phyloP scores from a whole-genome alignment of 1,284 basidiomycete genomes.

The Ceratorhiza oryzae-sativae region DNA sequence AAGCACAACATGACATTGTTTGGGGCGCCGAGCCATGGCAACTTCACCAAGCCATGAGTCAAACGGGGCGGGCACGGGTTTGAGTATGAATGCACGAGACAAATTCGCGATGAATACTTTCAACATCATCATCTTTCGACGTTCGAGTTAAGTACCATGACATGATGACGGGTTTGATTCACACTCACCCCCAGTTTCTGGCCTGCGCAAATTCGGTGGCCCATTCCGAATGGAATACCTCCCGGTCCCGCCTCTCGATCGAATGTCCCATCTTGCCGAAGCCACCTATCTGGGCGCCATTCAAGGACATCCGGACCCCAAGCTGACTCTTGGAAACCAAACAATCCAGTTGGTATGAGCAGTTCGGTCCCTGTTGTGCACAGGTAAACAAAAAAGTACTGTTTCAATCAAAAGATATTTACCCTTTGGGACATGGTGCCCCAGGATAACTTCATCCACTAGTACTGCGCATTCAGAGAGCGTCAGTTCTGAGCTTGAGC shows the following conservation, averaged over 20 bases:
- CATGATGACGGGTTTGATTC: not conserved
- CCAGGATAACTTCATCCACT: slow-evolving; percentile 17
- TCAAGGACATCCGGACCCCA: slow-evolving; percentile 11
- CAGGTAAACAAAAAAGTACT: not conserved
- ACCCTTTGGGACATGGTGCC: slow-evolving; percentile 9
- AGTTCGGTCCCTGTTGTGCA: not conserved
- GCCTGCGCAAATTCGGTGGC: slow-evolving; percentile 11
- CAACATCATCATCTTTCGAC: not conserved
- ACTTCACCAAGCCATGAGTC: not conserved
- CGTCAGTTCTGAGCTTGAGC: not conserved
- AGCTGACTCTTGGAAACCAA: not conserved
- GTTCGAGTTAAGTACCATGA: not conserved
- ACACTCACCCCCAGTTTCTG: slow-evolving; percentile 20
- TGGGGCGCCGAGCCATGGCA: not conserved
- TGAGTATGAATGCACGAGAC: slow-evolving; percentile 26
- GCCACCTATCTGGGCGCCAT: slow-evolving; percentile 27
- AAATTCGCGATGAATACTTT: slow-evolving; percentile 5
- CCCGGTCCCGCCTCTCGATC: not conserved
- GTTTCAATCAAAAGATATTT: not conserved
- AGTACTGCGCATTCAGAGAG: not conserved
- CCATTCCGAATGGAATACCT: slow-evolving; percentile 20
- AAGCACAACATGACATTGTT: slow-evolving; percentile 1
- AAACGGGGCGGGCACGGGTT: slow-evolving; percentile 8
- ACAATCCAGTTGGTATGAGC: not conserved
- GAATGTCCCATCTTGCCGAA: slow-evolving; percentile 10